These are phyloP conservation scores for Pseudovirgaria hyperparasitica DNA, from an alignment of 2,329 filamentous ascomycete genomes.

Conservation along the genomic window DNA sequence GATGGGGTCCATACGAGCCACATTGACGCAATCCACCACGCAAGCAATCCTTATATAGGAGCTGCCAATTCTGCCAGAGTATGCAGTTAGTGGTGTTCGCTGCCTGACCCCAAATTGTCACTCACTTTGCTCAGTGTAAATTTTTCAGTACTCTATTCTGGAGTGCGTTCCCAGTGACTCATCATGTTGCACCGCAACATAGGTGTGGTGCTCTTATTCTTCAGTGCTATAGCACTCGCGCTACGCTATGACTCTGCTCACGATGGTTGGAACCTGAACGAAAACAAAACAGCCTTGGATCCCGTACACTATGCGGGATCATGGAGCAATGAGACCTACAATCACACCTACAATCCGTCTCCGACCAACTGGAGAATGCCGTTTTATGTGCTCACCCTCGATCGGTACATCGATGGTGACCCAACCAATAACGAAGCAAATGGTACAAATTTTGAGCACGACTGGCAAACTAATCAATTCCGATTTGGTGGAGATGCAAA, in stretches of 20 bases:
- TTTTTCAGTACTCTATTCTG: too few species aligned
- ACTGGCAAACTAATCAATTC: slow-evolving; percentile 47
- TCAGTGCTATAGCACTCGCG: slow-evolving; percentile 5
- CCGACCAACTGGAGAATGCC: slow-evolving; percentile 53
- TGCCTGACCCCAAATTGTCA: too few species aligned
- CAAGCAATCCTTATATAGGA: too few species aligned
- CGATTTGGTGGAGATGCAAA: slow-evolving; percentile 49
- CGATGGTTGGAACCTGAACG: slow-evolving; percentile 47
- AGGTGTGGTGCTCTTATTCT: too few species aligned
- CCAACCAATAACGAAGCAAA: slow-evolving; percentile 52
- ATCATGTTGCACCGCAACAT: too few species aligned
- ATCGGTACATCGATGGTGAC: slow-evolving; percentile 52
- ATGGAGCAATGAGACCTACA: slow-evolving; percentile 41
- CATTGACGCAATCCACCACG: too few species aligned
- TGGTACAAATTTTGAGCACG: slow-evolving; percentile 47
- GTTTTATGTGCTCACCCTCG: slow-evolving; percentile 52
- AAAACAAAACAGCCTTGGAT: slow-evolving; percentile 41
- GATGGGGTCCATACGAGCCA: too few species aligned
- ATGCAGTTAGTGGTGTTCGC: too few species aligned
- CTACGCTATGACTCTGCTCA: slow-evolving; percentile 36
- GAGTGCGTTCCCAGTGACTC: too few species aligned
- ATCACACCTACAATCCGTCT: slow-evolving; percentile 39
- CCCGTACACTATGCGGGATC: slow-evolving; percentile 46
- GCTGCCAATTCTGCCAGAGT: too few species aligned
- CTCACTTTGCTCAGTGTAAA: too few species aligned